Base-by-base conservation (phyloP, 1,284 basidiomycete species). In the Trichosporon faecale region DNA sequence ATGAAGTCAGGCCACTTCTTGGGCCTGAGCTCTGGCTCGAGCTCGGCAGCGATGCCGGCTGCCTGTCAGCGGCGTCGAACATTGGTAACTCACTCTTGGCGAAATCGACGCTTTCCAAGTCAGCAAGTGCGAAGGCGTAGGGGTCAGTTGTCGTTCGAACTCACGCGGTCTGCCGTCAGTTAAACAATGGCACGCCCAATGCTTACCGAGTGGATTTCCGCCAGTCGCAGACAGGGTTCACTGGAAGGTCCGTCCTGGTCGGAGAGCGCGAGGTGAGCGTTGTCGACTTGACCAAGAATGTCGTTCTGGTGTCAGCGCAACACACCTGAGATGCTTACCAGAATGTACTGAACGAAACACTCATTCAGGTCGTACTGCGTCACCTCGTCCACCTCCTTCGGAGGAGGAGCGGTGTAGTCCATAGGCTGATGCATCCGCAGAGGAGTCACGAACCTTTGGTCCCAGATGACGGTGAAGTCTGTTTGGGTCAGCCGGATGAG, bases 391-490 rank as follows among this genome's bases (percentile, higher is more conserved):
- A 84, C 82, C 7, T 70, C 70, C 7, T 73, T 68, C 0, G 82
- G 82, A 8, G 69, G 65, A 0, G 77, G 76, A 1, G 82, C 76
- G 0, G 78, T 79, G 71, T 84, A 84, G 72, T 82, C 74, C 79
- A 82, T 82, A 0, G 83, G 75, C 8, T 74, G 64, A 14, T 75
- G 72, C 31, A 76, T 75, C 9, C 68, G 73, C 21, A 82, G 73
- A 0, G 76, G 57, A 21, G 72, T 66, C 2, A 84, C 78, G 60
- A 83, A 80, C 8, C 78, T 75, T 66, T 78, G 75, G 65, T 84
- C 82, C 83, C 83, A 84, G 40, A 84, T 83, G 9, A 84, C 65
- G 5, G 83, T 84, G 67, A 77, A 84, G 66, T 83, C 82, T 70
- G 6, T 3, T 4, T 23, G 44, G 27, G 68, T 66, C n/a, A 25